Base-by-base conservation (phyloP, 1,284 basidiomycete genomes). In the Ceratobasidium papillatum region DNA sequence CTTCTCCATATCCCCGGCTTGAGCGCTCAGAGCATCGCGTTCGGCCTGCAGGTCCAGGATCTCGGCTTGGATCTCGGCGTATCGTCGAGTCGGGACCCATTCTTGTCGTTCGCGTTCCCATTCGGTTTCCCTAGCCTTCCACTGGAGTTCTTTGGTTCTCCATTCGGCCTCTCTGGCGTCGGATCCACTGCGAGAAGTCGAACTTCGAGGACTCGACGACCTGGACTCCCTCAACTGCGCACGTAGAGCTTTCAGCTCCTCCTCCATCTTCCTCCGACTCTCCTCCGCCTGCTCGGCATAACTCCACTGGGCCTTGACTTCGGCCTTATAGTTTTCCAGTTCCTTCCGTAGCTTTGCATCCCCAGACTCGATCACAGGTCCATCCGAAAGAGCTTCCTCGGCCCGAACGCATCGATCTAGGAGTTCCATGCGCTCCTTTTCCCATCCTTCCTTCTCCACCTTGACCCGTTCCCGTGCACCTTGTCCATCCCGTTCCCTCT, bases 291-390 rank as follows among this genome's bases (percentile, higher is more conserved):
- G 59, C 36, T 73, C 71, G 9, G 71, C 71, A 41, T 63, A 73
- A 19, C 63, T 73, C 71, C 71, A 73, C 49, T 73, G 71, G 32
- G 71, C 58, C 59, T 73, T 45, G 22, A 73, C 71, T 47, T 73
- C 71, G 30, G 45, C 30, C 59, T 63, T 62, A 49, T 73, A 73
- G n/a, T 73, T 59, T 14, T 73, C 71, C 59, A 73, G 32, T 47
- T 73, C 43, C 19, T 34, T 14, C 12, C 59, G 30, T 17, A 73
- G 47, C 49, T 54, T 73, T 11, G 52, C 58, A 7, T 73, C 58
- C 36, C n/a, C 49, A 27, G 30, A 22, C 8, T 47, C 32, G 9
- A 32, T 7, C 25, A 3, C 19, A 41, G n/a, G 41, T 12, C 54
- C 62, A 59, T 45, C 68, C 12, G 34, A 45, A 19, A 36, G n/a